Conservation (phyloP, 2,329 filamentous ascomycete genomes). For the Colletotrichum nymphaeae region DNA sequence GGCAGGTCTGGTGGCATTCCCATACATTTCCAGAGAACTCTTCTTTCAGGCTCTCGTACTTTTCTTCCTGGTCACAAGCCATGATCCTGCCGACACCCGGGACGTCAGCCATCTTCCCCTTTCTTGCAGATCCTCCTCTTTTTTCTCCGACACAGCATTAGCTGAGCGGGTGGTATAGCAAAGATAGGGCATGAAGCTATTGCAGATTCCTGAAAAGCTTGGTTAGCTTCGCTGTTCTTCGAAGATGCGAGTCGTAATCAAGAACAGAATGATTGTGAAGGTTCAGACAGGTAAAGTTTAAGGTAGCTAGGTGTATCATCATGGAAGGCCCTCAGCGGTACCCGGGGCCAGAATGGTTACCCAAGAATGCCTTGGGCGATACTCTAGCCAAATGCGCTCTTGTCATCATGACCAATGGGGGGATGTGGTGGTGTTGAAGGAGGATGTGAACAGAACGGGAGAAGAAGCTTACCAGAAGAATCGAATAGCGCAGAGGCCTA, state of each 20-base stretch:
- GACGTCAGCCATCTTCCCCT: slow-evolving; percentile 20
- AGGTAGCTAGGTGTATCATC: slow-evolving; percentile 99
- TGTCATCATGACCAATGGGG: slow-evolving; percentile 83
- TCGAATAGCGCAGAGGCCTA: slow-evolving; percentile 20
- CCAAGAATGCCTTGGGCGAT: slow-evolving; percentile 74
- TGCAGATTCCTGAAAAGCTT: slow-evolving; percentile 41
- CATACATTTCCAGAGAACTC: slow-evolving; percentile 91
- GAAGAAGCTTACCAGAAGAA: slow-evolving; percentile 50
- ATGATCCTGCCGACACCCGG: slow-evolving; percentile 73
- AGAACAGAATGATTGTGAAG: slow-evolving; percentile 37
- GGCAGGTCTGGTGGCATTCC: slow-evolving; percentile 25
- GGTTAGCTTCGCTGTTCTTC: slow-evolving; percentile 36
- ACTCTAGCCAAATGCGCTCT: slow-evolving; percentile 99
- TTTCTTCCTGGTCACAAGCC: slow-evolving; percentile 93
- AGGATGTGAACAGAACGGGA: slow-evolving; percentile 25
- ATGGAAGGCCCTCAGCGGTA: slow-evolving; percentile 78
- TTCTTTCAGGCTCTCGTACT: slow-evolving; percentile 81
- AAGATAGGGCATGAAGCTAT: slow-evolving; percentile 41
- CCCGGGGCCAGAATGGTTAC: slow-evolving; percentile 81
- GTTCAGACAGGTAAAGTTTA: slow-evolving; percentile 84
- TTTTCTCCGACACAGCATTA: background rate
- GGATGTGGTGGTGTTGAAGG: slow-evolving; percentile 1
- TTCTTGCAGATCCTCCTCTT: background rate
- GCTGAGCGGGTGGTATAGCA: background rate
- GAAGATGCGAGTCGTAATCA: slow-evolving; percentile 31